These are phyloP conservation scores for Podila verticillata DNA, from an alignment of 192 early-diverging fungal species.

Conservation along the genomic window DNA sequence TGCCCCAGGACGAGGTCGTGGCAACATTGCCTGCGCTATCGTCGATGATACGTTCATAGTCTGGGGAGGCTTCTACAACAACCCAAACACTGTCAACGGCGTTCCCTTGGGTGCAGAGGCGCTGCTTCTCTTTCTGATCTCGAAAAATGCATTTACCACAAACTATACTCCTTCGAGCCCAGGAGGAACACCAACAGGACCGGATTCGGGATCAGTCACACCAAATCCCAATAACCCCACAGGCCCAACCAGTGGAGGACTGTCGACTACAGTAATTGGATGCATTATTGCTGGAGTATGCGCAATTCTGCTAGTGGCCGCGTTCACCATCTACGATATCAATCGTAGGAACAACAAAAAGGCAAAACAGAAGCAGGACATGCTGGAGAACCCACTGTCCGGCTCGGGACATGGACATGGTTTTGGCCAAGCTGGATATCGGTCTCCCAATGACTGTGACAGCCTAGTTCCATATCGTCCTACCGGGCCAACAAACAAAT, in stretches of 20 bases:
- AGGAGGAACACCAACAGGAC: not conserved
- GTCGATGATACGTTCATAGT: constrained; percentile 28
- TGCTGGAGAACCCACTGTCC: not conserved
- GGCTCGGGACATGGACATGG: not conserved
- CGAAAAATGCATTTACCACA: constrained; percentile 10
- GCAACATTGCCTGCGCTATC: constrained; percentile 24
- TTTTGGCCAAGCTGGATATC: not conserved
- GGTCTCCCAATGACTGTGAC: not conserved
- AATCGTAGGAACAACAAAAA: not conserved
- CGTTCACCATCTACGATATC: not conserved
- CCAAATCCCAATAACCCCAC: not conserved
- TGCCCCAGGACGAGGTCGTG: constrained; percentile 11
- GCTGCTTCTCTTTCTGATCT: constrained; percentile 17
- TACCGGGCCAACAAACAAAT: not conserved
- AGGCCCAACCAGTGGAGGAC: not conserved
- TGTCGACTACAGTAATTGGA: constrained; percentile 14
- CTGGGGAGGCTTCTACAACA: constrained; percentile 37
- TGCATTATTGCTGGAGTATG: not conserved
- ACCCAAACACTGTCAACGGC: constrained; percentile 13
- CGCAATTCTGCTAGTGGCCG: not conserved
- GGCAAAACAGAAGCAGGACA: not conserved
- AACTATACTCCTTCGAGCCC: constrained; percentile 28
- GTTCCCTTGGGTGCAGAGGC: constrained; percentile 15
- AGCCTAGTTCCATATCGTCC: not conserved
- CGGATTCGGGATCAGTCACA: not conserved